Evolutionary conservation across 176 grass and related monocot species (phyloP).

Genomic region (Lolium multiflorum): DNA sequence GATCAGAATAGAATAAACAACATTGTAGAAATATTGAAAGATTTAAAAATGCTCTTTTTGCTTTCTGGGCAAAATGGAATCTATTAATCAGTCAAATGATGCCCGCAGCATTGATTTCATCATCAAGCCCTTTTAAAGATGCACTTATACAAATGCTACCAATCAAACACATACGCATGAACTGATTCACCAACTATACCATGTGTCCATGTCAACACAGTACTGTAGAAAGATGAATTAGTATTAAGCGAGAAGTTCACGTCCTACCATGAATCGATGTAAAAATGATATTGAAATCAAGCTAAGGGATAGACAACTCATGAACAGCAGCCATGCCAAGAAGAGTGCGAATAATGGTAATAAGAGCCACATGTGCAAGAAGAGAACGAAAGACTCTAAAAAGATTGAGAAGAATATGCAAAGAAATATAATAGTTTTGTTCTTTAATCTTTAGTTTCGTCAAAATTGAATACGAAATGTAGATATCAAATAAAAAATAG

Average conservation of each 20-base stretch:
- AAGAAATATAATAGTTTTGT: not conserved
- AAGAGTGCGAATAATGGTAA: no score
- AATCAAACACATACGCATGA: not conserved
- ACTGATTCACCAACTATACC: not conserved
- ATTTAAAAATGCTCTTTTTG: not conserved
- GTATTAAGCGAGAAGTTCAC: not conserved
- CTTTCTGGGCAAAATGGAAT: not conserved
- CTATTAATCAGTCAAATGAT: not conserved
- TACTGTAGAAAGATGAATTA: not conserved
- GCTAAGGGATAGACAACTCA: not conserved
- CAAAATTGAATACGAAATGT: not conserved
- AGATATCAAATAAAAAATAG: slow-evolving; percentile 6
- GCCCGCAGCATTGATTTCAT: not conserved
- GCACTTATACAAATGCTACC: not conserved
- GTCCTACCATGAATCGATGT: not conserved
- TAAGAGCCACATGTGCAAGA: no score
- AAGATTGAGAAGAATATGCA: slow-evolving; percentile 16
- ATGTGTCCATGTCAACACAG: no score
- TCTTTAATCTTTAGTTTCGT: not conserved
- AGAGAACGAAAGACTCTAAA: no score
- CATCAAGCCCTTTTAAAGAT: not conserved
- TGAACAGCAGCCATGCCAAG: no score
- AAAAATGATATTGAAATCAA: no score
- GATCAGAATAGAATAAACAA: slow-evolving; percentile 25
- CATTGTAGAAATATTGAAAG: not conserved